Conservation (phyloP, 2,329 filamentous ascomycete genomes). For the Microdochium trichocladiopsis region DNA sequence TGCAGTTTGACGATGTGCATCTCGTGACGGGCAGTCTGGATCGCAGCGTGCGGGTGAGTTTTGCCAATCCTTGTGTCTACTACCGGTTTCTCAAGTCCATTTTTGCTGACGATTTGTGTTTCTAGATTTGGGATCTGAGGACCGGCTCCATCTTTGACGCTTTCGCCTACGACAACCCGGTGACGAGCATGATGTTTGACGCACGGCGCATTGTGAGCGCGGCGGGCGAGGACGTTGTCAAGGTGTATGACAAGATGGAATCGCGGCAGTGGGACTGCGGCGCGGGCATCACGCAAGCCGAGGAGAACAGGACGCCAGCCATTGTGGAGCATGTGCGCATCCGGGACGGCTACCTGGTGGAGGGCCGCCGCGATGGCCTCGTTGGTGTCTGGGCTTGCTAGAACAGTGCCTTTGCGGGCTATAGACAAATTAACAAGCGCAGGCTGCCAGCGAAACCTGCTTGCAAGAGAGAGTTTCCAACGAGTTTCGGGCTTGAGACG, state of each 20-base stretch:
- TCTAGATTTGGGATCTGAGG: slow-evolving; percentile 94
- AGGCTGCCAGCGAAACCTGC: no score
- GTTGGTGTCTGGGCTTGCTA: slow-evolving; percentile 69
- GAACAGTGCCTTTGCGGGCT: no score
- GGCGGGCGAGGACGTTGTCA: slow-evolving; percentile 87
- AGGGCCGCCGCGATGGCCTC: slow-evolving; percentile 80
- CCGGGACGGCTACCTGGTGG: slow-evolving; percentile 88
- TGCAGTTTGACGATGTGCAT: slow-evolving; percentile 95
- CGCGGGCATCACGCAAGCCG: slow-evolving; percentile 65
- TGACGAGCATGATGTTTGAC: slow-evolving; percentile 98
- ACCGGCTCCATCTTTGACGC: slow-evolving; percentile 94
- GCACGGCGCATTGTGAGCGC: slow-evolving; percentile 81
- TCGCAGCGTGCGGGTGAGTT: slow-evolving; percentile 83
- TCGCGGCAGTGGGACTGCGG: slow-evolving; percentile 96
- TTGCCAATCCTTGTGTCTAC: slow-evolving; percentile 3
- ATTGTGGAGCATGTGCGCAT: slow-evolving; percentile 82
- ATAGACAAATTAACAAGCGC: no score
- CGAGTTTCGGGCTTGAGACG: no score
- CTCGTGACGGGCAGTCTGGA: slow-evolving; percentile 90
- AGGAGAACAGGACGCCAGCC: slow-evolving; percentile 56
- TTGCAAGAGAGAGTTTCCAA: no score
- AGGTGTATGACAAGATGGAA: slow-evolving; percentile 97
- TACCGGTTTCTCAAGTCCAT: neutral
- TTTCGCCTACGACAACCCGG: slow-evolving; percentile 85
- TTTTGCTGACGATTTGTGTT: slow-evolving; percentile 14